Conservation (phyloP, 1,284 basidiomycete genomes). For the Pseudozyma hubeiensis region DNA sequence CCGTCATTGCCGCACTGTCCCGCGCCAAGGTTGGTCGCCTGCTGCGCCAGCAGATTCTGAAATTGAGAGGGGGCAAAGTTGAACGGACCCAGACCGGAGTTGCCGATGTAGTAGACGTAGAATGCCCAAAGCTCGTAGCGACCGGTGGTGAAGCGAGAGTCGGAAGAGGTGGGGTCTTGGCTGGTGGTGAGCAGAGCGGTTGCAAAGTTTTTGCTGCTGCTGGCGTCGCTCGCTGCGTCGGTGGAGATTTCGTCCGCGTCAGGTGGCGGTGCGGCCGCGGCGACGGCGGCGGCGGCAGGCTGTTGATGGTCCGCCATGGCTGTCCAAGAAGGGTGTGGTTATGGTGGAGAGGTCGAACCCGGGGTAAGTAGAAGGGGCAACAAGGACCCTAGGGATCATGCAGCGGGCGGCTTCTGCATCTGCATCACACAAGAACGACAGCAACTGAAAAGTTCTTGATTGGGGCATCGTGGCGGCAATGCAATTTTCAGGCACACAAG, state of each 20-base stretch:
- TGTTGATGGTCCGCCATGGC: not conserved
- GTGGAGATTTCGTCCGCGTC: constrained; percentile 16
- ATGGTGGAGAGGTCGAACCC: too few relatives aligned
- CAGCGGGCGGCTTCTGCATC: not conserved
- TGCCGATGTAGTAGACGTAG: constrained; percentile 80
- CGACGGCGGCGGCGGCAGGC: not conserved
- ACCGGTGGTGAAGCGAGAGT: constrained; percentile 19
- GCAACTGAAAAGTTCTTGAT: too few relatives aligned
- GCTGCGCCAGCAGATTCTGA: constrained; percentile 76
- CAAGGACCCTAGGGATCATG: not conserved
- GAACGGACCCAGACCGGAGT: constrained; percentile 75
- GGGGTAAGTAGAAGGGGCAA: not conserved
- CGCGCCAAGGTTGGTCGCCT: constrained; percentile 73
- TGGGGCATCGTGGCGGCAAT: too few relatives aligned
- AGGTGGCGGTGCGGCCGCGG: not conserved
- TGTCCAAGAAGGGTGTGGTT: not conserved
- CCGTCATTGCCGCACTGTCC: constrained; percentile 37
- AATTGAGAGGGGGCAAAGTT: constrained; percentile 82
- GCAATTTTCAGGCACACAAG: too few relatives aligned
- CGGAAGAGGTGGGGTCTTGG: constrained; percentile 14
- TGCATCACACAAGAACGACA: too few relatives aligned
- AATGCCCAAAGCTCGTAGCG: constrained; percentile 75
- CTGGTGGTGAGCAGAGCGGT: constrained; percentile 19
- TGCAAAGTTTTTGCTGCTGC: constrained; percentile 12
- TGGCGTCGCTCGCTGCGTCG: constrained; percentile 6